A percentile compares a stretch with the other conserved stretches of the same genome.
Evolutionary conservation across 2,329 filamentous ascomycete species (phyloP).

Genomic region (Trichophyton equinum): DNA sequence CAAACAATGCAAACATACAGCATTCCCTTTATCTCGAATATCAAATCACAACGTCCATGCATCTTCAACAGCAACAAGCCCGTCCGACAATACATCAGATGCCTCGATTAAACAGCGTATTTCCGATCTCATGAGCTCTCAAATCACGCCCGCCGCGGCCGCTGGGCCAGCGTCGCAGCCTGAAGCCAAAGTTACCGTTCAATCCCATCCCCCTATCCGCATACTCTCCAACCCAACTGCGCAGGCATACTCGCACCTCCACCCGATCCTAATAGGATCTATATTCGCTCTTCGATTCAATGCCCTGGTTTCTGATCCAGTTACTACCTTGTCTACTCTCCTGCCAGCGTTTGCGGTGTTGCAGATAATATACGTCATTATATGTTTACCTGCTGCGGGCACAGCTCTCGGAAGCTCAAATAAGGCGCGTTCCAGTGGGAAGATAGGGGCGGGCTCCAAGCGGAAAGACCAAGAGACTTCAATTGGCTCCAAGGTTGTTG

Average conservation of each 20-base stretch:
- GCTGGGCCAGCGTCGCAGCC: neutral
- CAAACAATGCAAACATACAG: neutral
- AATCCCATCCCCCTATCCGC: slow-evolving; percentile 31
- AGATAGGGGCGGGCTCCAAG: neutral
- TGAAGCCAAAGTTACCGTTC: slow-evolving; percentile 9
- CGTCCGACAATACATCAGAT: neutral
- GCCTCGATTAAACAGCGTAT: neutral
- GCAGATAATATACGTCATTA: slow-evolving; percentile 48
- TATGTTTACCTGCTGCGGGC: slow-evolving; percentile 40
- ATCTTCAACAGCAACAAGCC: neutral
- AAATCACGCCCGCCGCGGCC: neutral
- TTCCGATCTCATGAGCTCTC: neutral
- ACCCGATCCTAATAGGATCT: slow-evolving; percentile 55
- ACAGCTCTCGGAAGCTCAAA: slow-evolving; percentile 10
- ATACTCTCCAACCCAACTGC: slow-evolving; percentile 38
- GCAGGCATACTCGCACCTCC: slow-evolving; percentile 49
- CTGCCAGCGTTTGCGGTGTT: slow-evolving; percentile 51
- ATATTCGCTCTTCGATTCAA: slow-evolving; percentile 53
- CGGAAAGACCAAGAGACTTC: slow-evolving; percentile 11
- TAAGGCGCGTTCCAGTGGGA: slow-evolving; percentile 5
- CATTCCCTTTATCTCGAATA: neutral
- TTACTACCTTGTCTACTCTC: slow-evolving; percentile 47
- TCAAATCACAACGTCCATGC: neutral
- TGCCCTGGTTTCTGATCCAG: slow-evolving; percentile 57
- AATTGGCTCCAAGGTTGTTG: slow-evolving; percentile 16